Base-by-base conservation (phyloP, 129 eudicot species). In the Deinandra increscens region DNA sequence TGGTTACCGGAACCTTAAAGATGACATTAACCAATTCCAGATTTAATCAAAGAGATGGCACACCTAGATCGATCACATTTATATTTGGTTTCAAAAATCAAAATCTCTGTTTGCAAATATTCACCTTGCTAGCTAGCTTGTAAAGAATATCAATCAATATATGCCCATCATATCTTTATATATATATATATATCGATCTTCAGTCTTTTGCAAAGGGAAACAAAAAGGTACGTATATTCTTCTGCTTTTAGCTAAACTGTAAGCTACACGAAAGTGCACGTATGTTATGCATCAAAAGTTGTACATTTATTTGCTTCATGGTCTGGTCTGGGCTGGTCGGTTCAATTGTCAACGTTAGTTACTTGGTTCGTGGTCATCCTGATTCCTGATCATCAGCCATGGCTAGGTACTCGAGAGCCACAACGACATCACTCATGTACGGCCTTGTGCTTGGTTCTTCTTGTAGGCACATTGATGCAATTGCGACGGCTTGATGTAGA, bases 391-490 rank as follows among this genome's bases (percentile, higher is more conserved):
- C 86, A 22, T 37, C 46, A 66, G 42, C 60, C 50, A 48, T 68
- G 81, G 89, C 75, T 68, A 89, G 78, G 70, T 74, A 84, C 39
- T 89, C 96, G 17, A 89, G 88, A 20, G 96, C 92, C 38, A 90
- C 82, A 42, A 86, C 93, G 12, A 89, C 86, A 26, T 89, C 96
- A 18, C 83, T 77, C 68, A 86, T 86, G 51, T 84, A 80, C 26
- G 96, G 93, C 74, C 96, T 74, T 1, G 96, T 89, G 77, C 68
- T 66, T 29, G 96, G 82, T 81, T 84, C 96, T 9, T 86, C 93
- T 80, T 89, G 96, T 19, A 89, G 81, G 64, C 93, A 89, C 96
- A 89, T 89, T 17, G 87, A 78, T 50, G 86, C 90, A 54, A 86
- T 72, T 23, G 93, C 96, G 41, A 89, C 49, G 20, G 93, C 96